These are phyloP conservation scores for Solidago caesia DNA, from an alignment of 129 eudicot species.

Conservation along the genomic window DNA sequence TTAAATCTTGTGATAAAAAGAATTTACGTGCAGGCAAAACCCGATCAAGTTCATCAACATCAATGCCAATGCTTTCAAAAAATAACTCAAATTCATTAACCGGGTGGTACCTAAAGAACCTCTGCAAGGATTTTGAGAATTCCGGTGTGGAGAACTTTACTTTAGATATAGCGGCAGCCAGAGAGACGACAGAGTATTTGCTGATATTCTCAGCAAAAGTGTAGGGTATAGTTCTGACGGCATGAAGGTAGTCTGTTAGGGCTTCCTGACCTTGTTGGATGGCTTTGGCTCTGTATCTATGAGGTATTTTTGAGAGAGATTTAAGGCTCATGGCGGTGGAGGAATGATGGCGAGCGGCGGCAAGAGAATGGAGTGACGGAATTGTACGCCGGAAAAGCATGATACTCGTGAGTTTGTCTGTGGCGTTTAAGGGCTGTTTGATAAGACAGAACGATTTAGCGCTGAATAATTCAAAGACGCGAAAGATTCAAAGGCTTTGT, in stretches of 20 bases:
- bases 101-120: constrained; percentile 75
- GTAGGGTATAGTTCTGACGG: constrained; percentile 40
- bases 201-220: constrained; percentile 60
- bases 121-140: constrained; percentile 41
- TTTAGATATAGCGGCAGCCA: constrained; percentile 41
- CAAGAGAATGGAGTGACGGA: constrained; percentile 1
- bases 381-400: constrained; percentile 34
- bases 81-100: constrained; percentile 70
- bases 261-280: constrained; percentile 47
- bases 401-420: not conserved
- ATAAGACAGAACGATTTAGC: not conserved
- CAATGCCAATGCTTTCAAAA: constrained; percentile 77
- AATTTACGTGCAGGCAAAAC: constrained; percentile 42
- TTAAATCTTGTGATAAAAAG: constrained; percentile 52
- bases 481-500: not conserved
- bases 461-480: not conserved
- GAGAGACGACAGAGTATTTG: constrained; percentile 44
- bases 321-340: constrained; percentile 23
- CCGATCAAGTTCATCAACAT: constrained; percentile 33
- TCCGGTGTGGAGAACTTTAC: constrained; percentile 42
- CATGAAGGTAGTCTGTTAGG: constrained; percentile 43
- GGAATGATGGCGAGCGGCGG: constrained; percentile 33
- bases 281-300: constrained; percentile 39
- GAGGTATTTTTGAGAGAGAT: constrained; percentile 40
- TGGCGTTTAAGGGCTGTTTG: not conserved